Base-by-base conservation (phyloP, 108 stramenopile species). In the Cyclotella atomus region DNA sequence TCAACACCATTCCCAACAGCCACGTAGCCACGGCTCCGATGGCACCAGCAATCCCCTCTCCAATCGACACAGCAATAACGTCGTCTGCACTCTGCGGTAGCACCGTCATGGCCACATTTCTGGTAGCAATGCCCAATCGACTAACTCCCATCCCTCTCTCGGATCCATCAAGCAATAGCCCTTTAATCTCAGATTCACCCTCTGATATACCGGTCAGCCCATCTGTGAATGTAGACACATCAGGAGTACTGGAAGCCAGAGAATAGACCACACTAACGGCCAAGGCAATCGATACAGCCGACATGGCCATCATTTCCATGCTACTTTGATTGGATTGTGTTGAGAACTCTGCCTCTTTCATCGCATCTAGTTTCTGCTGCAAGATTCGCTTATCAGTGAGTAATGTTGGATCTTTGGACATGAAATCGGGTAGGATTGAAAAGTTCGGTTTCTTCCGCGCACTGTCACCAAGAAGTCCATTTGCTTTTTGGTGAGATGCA, bases 31-130 rank as follows among this genome's bases (percentile, higher is more conserved):
- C 36, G 0, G 87, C 90, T 16, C 88, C 87, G 16, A 88, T 82
- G 24, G 86, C 64, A 43, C 89, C 92, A 24, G 85, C 89, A 24
- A 90, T 77, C 12, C 81, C 82, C 75, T 93, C 92, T 33, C 92
- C 92, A 14, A 93, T 65, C 23, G 84, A 82, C n/a, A 84, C 79
- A 20, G 89, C 73, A 27, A 91, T 76, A 19, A 88, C 74, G 71
- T 89, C 92, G 12, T 87, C 83, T 0, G 90, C 84, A 54, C 60
- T 83, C 38, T 79, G 73, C 1, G 92, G 92, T 10, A 93, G 3
- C 2, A 84, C 79, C 10, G 82, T 83, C 56, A 71, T 70, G 1
- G 85, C 50, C 10, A 93, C 81, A 53, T 87, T 88, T 12, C 64
- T 46, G 15, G 70, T 81, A 30, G 82, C 79, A 14, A 73, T 33